Conservation (phyloP, 805 yeast species). For the Hanseniaspora lindneri region DNA sequence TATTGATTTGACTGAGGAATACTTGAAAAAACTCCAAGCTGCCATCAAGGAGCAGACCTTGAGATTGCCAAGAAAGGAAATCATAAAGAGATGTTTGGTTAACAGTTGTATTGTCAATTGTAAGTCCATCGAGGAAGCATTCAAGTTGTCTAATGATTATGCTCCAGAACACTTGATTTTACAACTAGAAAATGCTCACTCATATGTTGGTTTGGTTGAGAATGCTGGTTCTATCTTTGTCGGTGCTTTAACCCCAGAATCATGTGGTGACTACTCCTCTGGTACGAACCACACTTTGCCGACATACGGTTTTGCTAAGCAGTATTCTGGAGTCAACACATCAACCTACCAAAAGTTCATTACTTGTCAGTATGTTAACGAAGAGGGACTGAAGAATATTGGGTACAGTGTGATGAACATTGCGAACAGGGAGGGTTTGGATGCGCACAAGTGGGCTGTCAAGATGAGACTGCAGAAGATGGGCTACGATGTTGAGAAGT, state of each 20-base stretch:
- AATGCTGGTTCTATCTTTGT: constrained; percentile 96
- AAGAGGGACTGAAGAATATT: constrained; percentile 71
- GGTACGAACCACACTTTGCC: constrained; percentile 99
- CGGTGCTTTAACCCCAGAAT: constrained; percentile 92
- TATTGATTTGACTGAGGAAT: constrained; percentile 49
- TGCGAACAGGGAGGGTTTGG: constrained; percentile 93
- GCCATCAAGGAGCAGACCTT: constrained; percentile 79
- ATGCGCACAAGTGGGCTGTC: constrained; percentile 95
- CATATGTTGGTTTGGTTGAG: constrained; percentile 59
- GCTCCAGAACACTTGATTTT: constrained; percentile 97
- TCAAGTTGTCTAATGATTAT: constrained; percentile 74
- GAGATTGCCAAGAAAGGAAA: constrained; percentile 79
- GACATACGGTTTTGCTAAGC: constrained; percentile 95
- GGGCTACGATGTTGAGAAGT: constrained; percentile 35
- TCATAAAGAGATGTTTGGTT: constrained; percentile 80
- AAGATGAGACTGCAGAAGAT: constrained; percentile 82
- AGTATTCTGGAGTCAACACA: constrained; percentile 94
- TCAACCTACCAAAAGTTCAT: constrained; percentile 90
- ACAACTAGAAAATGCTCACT: constrained; percentile 70
- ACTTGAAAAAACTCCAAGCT: constrained; percentile 58
- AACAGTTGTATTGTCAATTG: constrained; percentile 79
- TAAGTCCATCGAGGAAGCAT: constrained; percentile 61
- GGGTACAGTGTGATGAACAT: constrained; percentile 95
- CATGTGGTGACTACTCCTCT: constrained; percentile 95
- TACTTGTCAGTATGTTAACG: constrained; percentile 82